These are phyloP conservation scores for Boletus insuetus DNA, from an alignment of 768 basidiomycete species.

Conservation along the genomic window DNA sequence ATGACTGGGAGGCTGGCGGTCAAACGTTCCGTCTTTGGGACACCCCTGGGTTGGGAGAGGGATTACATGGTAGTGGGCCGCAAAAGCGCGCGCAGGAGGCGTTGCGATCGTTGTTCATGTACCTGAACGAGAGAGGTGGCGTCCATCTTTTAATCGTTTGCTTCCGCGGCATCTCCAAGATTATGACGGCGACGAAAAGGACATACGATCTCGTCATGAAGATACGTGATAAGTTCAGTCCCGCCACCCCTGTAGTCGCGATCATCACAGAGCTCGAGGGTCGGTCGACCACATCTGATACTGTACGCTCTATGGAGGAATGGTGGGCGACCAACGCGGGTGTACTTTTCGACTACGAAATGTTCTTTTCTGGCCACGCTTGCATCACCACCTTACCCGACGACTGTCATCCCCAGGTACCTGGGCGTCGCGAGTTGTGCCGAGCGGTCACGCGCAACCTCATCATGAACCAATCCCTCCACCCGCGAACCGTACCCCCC, in stretches of 20 bases:
- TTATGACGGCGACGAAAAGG: constrained; percentile 16
- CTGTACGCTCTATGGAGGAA: constrained; percentile 27
- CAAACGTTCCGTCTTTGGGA: constrained; percentile 27
- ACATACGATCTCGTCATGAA: constrained; percentile 17
- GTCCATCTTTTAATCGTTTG: constrained; percentile 28
- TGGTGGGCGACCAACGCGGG: constrained; percentile 39
- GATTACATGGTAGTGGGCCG: constrained; percentile 11
- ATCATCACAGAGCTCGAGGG: constrained; percentile 34
- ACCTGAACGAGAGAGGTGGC: constrained; percentile 21
- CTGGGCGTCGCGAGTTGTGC: constrained; percentile 19
- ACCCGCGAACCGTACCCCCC: constrained; percentile 13
- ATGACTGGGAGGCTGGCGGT: constrained; percentile 12
- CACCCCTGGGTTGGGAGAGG: constrained; percentile 31
- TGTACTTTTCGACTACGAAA: constrained; percentile 26
- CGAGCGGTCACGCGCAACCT: constrained; percentile 18
- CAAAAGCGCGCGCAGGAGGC: constrained; percentile 21
- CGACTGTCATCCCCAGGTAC: constrained; percentile 17
- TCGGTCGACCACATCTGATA: constrained; percentile 7
- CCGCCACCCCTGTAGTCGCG: constrained; percentile 22
- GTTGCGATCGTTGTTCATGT: constrained; percentile 19
- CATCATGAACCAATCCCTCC: constrained; percentile 15
- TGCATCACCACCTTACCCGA: constrained; percentile 37
- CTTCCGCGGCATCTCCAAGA: constrained; percentile 20
- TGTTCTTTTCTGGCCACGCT: constrained; percentile 34
- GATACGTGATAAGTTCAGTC: constrained; percentile 14